Percentiles rank a stretch among this genome's conserved stretches.
phyloP scores from a whole-genome alignment of 495 filamentous ascomycete genomes.

The Tuber microsphaerosporum region DNA sequence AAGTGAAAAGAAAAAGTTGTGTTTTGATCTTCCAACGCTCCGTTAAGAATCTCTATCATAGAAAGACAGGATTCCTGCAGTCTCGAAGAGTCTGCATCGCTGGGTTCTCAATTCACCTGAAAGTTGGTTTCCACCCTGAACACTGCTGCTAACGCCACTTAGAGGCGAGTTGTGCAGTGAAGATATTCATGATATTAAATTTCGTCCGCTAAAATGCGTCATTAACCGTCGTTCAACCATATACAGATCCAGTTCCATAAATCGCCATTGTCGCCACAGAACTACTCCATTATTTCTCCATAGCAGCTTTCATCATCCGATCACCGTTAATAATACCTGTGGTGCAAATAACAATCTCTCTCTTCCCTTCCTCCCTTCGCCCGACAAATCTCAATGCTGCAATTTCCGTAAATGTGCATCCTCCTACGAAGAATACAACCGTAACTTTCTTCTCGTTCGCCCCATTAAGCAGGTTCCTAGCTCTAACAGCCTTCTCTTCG shows the following conservation, averaged over 20 bases:
- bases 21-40: slow-evolving; percentile 36
- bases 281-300: slow-evolving; percentile 41
- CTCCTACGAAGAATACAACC: slow-evolving; percentile 89
- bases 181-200: neutral
- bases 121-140: slow-evolving; percentile 5
- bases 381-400: slow-evolving; percentile 88
- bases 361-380: slow-evolving; percentile 69
- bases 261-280: neutral
- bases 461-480: slow-evolving; percentile 72
- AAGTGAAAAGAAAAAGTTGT: slow-evolving; percentile 14
- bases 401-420: slow-evolving; percentile 91
- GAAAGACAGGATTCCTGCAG: slow-evolving; percentile 56
- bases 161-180: neutral
- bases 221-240: neutral
- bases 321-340: slow-evolving; percentile 87
- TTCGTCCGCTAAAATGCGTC: neutral
- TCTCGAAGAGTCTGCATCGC: slow-evolving; percentile 59
- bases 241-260: neutral
- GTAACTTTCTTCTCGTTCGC: slow-evolving; percentile 70
- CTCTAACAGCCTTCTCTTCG: slow-evolving; percentile 84
- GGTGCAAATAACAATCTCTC: slow-evolving; percentile 83
- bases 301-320: slow-evolving; percentile 78
- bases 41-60: slow-evolving; percentile 35
- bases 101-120: slow-evolving; percentile 44
- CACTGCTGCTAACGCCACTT: slow-evolving; percentile 10